These are phyloP conservation scores for Spergularia azorica DNA, from an alignment of 179 eudicot species.

Conservation along the genomic window DNA sequence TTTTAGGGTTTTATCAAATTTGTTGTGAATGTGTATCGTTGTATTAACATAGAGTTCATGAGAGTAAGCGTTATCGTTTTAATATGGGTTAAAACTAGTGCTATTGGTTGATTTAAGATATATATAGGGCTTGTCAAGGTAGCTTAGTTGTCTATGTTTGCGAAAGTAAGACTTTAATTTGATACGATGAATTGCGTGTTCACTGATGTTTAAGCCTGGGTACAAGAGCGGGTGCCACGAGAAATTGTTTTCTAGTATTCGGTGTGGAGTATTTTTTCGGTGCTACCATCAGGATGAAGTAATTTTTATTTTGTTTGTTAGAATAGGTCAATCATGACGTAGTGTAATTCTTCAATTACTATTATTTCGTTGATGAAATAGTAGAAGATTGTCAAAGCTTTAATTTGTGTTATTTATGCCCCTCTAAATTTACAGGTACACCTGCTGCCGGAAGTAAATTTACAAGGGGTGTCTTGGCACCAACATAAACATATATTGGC, in stretches of 20 bases:
- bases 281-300: too few relatives aligned
- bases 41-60: not conserved
- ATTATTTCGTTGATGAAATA: not conserved
- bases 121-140: not conserved
- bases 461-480: constrained; percentile 89
- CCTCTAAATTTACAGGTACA: constrained; percentile 52
- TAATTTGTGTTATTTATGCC: not conserved
- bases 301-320: not conserved
- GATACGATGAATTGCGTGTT: not conserved
- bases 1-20: not conserved
- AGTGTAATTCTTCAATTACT: not conserved
- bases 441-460: constrained; percentile 72
- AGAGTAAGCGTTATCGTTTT: not conserved
- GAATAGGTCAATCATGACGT: not conserved
- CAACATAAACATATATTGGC: constrained; percentile 84
- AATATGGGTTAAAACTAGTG: not conserved
- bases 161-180: not conserved
- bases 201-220: too few relatives aligned
- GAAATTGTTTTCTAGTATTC: too few relatives aligned
- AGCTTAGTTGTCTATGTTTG: not conserved
- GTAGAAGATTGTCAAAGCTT: not conserved
- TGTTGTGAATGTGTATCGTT: not conserved
- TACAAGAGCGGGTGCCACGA: too few relatives aligned
- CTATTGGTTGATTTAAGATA: not conserved
- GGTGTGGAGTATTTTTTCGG: too few relatives aligned